Evolutionary conservation across 2,329 filamentous ascomycete genomes (phyloP), one percentile per base, ranked within the genome.

Genomic region (Rutstroemia sp.): DNA sequence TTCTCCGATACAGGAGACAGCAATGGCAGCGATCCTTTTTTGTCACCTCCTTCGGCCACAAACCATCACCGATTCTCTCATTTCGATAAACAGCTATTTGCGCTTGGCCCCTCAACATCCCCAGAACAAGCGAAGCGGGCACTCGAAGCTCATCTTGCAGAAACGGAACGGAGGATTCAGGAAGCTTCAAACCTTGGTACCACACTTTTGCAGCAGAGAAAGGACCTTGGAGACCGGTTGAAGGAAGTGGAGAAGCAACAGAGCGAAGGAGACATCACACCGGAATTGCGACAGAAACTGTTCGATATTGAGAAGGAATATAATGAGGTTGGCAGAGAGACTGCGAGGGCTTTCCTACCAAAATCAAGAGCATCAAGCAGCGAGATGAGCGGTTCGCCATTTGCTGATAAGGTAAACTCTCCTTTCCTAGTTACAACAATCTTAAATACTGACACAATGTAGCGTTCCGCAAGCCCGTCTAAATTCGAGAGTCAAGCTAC

Each of bases 221-320:
- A 87, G 69, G 86, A 95, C 61, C 79, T 99, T 57, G 82, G 84
- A 45, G 88, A 95, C 46, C 86, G 88, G 63, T 73, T 99, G 57
- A 84, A 86, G 64, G 91, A 97, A 67, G 86, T 99, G 3, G 89
- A 95, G 65, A 83, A 86, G 67, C 77, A 89, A 58, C 79, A 90
- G 66, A 78, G 81, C 46, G 88, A 94, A 63, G 83, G 82, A 23
- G 88, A 96, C 60, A 83, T 97, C 51, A 86, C 86, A 0, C 84
- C 88, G 3, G 92, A 96, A 63, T 75, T 99, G 65, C 88, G 88
- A 58, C 81, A 87, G 66, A 91, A 88, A 72, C 79, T 99, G 53
- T 79, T 83, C 14, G 91, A 95, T 61, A 84, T 99, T 58, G 94
- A 99, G 71, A 89, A 84, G 71, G 94, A 99, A 68, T 97, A 95